A percentile compares a stretch with the other conserved stretches of the same genome.
These are phyloP conservation scores for Kodamaea restingae DNA, from an alignment of 805 yeast genomes.

Conservation along the genomic window DNA sequence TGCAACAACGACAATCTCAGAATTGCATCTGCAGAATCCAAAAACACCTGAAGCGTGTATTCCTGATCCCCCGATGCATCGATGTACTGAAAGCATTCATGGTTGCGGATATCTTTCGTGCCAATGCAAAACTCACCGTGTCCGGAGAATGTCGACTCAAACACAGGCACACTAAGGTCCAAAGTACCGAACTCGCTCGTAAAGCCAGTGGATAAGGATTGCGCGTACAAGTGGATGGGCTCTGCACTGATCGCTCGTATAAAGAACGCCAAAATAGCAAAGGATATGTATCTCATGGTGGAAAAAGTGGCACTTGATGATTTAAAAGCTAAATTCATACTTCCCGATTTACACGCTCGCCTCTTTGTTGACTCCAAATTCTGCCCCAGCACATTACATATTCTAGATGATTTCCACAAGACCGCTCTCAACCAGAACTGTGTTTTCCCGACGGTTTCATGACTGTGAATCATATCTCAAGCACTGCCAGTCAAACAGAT, in stretches of 20 bases:
- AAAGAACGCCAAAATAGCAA: not conserved
- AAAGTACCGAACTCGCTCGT: conserved; percentile 3
- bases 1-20: conserved; percentile 6
- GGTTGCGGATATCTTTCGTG: conserved; percentile 24
- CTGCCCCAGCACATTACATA: too few species aligned
- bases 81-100: conserved; percentile 31
- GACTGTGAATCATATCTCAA: conserved; percentile 27
- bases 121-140: conserved; percentile 27
- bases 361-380: too few species aligned
- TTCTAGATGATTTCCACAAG: too few species aligned
- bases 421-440: not conserved
- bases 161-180: conserved; percentile 2
- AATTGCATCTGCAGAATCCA: conserved; percentile 3
- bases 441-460: conserved; percentile 11
- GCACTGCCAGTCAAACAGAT: conserved; percentile 22
- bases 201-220: not conserved
- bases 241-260: conserved; percentile 1
- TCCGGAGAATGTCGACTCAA: not conserved
- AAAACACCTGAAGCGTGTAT: conserved; percentile 4
- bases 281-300: not conserved
- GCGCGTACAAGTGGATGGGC: conserved; percentile 5
- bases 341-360: too few species aligned
- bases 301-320: not conserved
- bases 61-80: conserved; percentile 2
- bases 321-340: too few species aligned